Conservation (phyloP, 1,139 yeast genomes). For the Scheffersomyces cryptocercus region DNA sequence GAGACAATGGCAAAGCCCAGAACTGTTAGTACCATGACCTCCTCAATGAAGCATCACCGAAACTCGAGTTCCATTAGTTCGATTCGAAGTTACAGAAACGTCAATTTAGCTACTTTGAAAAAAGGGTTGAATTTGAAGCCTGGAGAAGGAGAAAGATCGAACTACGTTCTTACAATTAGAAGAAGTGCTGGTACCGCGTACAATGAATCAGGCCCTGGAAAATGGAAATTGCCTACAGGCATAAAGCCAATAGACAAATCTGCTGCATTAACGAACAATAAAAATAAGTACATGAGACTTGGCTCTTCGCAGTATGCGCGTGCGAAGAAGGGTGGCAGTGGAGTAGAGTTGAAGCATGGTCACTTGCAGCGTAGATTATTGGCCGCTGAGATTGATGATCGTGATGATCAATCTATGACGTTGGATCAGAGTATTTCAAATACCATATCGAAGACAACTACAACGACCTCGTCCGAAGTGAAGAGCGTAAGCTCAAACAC, state of each 20-base stretch:
- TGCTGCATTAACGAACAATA: constrained; percentile 27
- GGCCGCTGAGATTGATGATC: constrained; percentile 78
- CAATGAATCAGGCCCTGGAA: constrained; percentile 55
- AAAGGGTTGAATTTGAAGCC: constrained; percentile 38
- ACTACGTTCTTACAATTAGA: constrained; percentile 56
- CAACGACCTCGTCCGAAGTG: constrained; percentile 7
- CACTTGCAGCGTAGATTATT: constrained; percentile 71
- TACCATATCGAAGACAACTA: not conserved
- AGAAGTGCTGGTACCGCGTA: constrained; percentile 55
- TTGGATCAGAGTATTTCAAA: constrained; percentile 8
- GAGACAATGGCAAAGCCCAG: constrained; percentile 2
- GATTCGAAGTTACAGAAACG: constrained; percentile 35
- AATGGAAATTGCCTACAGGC: constrained; percentile 69
- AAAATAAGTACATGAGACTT: constrained; percentile 34
- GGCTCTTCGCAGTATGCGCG: constrained; percentile 27
- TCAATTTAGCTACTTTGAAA: constrained; percentile 41
- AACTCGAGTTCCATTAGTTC: constrained; percentile 37
- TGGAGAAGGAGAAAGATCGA: constrained; percentile 55
- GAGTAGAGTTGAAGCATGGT: constrained; percentile 72
- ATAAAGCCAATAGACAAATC: constrained; percentile 47
- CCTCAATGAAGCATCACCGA: constrained; percentile 16
- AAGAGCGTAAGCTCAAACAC: constrained; percentile 26
- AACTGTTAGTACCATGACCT: not conserved
- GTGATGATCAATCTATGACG: constrained; percentile 28
- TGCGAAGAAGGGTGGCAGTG: constrained; percentile 36